Evolutionary conservation across 352 stramenopile genomes (phyloP), one percentile per base, ranked within the genome.

Genomic region (Globisporangium cylindrosporum): DNA sequence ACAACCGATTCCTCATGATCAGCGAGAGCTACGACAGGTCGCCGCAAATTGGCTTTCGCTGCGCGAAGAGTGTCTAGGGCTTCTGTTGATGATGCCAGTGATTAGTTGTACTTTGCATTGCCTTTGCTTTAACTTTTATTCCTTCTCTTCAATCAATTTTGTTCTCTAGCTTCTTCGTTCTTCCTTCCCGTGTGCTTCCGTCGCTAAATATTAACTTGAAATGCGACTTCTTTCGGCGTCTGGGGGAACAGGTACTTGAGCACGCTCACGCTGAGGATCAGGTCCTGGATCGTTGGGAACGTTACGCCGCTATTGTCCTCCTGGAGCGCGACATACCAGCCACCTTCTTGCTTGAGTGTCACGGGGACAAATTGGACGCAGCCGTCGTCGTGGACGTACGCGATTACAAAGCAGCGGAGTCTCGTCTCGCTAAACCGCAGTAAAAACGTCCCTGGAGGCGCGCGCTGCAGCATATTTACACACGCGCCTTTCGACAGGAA

Each of bases 401-500:
- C 81, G 48, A 96, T 89, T 20, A 94, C 88, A 36, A 94, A 75
- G 58, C 79, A 91, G 1, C 78, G 77, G 15, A 78, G 41, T 3
- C 82, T 70, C 1, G 85, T 94, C 69, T 96, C 86, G 59, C 86
- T 94, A 64, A 94, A 91, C 10, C 86, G 80, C 43, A 96, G 24
- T 36, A 96, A 64, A 58, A 94, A 96, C 12, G 86, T 94, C 0
- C 88, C 88, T 8, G 85, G 74, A 9, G 82, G 82, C 1, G 83
- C 84, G 24, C 74, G 73, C 71, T 89, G 71, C 0, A 95, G 75
- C 84, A 93, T 96, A 32, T 81, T 84, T 7, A 91, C 77, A 14
- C 82, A 92, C 4, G 84, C 71, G n/a, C 84, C 84, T 68, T 96
- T 94, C 59, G 86, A 94, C 9, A 94, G 67, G 55, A 96, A 93